These are phyloP conservation scores for Sporothrix curviconia DNA, from an alignment of 2,329 filamentous ascomycete genomes.

Conservation along the genomic window DNA sequence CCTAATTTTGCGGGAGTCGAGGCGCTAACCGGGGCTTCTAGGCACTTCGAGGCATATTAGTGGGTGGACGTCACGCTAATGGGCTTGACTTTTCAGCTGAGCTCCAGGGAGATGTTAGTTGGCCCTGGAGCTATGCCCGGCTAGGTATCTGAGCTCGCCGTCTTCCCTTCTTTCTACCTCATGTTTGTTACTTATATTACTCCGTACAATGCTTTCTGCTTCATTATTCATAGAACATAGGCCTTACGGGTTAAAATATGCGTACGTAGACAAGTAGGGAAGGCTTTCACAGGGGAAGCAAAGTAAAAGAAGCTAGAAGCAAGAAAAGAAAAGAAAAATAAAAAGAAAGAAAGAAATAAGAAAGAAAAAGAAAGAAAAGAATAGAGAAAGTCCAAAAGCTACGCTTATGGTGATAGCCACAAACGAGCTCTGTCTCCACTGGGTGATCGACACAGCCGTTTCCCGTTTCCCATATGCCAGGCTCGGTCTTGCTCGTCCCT, in stretches of 20 bases:
- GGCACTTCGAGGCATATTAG: background rate
- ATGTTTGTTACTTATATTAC: background rate
- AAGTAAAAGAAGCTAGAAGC: background rate
- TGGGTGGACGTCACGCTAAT: too few relatives aligned
- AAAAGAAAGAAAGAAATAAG: background rate
- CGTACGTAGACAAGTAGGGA: background rate
- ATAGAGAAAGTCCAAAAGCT: background rate
- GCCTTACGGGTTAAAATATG: too few relatives aligned
- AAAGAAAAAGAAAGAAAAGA: background rate
- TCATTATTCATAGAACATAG: background rate
- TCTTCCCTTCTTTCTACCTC: background rate
- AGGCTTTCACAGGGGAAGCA: background rate
- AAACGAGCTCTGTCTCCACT: background rate
- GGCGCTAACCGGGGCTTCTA: background rate
- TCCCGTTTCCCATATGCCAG: background rate
- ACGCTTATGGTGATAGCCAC: background rate
- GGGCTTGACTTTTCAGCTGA: too few relatives aligned
- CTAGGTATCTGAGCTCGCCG: background rate
- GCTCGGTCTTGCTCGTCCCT: background rate
- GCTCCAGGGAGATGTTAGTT: background rate
- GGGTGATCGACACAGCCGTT: constrained; percentile 1
- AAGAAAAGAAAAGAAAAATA: background rate
- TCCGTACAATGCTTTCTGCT: background rate
- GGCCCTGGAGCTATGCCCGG: background rate
- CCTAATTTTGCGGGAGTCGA: background rate